Evolutionary conservation across 441 rosid species (phyloP).

Genomic region (Pelargonium cotyledonis): DNA sequence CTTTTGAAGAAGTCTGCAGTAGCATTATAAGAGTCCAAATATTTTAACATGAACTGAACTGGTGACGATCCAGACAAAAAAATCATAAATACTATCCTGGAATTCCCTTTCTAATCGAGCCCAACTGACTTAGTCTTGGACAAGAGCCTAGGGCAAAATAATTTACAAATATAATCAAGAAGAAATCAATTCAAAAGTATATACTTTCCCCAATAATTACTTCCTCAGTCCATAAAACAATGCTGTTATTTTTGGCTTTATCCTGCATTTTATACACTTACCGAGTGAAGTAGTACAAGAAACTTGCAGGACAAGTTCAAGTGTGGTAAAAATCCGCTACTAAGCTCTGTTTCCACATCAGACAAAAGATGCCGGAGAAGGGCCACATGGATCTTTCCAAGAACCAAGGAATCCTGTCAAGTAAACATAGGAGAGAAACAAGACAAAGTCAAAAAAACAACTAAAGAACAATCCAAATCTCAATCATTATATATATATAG

Average conservation of each 20-base stretch:
- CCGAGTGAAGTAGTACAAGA: slow-evolving; percentile 85
- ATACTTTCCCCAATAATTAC: not conserved
- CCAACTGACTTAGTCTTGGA: not conserved
- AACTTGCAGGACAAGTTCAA: slow-evolving; percentile 75
- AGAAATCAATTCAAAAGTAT: not conserved
- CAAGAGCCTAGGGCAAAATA: not conserved
- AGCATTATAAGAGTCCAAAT: not conserved
- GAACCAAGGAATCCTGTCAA: slow-evolving; percentile 74
- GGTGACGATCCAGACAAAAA: not conserved
- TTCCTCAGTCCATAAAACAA: not conserved
- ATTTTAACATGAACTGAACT: not conserved
- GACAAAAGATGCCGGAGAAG: slow-evolving; percentile 73
- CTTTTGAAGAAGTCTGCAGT: not conserved
- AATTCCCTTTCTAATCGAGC: not conserved
- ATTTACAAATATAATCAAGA: not conserved
- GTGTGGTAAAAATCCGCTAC: slow-evolving; percentile 42
- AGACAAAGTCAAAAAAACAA: slow-evolving; percentile 1
- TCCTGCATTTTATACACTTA: slow-evolving; percentile 34
- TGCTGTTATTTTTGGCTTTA: not conserved
- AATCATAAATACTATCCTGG: not conserved
- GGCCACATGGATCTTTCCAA: slow-evolving; percentile 80
- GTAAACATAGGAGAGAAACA: slow-evolving; percentile 18
- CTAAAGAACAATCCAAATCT: slow-evolving; percentile 2
- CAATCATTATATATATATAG: not conserved
- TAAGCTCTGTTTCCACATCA: slow-evolving; percentile 62